Percentiles rank a stretch among this genome's conserved stretches.
Evolutionary conservation across 2,329 filamentous ascomycete genomes (phyloP).

Genomic region (Penicillium capsulatum): DNA sequence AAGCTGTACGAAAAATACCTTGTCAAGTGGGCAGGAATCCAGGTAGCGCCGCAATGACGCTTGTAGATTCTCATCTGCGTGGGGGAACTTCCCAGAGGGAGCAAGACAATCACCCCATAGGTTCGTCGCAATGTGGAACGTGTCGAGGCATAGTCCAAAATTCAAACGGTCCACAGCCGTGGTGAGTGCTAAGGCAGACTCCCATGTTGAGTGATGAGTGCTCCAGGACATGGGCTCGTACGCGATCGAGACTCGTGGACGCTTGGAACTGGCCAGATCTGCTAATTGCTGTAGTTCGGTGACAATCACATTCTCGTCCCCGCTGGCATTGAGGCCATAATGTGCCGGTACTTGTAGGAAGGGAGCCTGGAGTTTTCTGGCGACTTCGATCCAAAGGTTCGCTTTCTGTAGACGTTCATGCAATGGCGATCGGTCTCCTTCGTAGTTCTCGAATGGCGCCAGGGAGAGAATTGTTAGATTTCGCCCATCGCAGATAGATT

Average conservation of each 20-base stretch:
- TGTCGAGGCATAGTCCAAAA: constrained; percentile 39
- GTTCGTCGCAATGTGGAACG: constrained; percentile 32
- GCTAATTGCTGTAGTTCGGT: constrained; percentile 30
- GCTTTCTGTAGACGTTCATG: constrained; percentile 26
- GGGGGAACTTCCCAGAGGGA: constrained; percentile 22
- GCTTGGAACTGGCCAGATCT: constrained; percentile 23
- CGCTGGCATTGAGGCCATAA: constrained; percentile 19
- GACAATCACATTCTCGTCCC: constrained; percentile 27
- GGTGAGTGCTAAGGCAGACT: constrained; percentile 27
- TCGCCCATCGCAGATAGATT: constrained; percentile 15
- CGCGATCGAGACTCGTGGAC: constrained; percentile 28
- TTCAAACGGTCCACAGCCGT: constrained; percentile 30
- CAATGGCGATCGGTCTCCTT: constrained; percentile 29
- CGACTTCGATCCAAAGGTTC: constrained; percentile 30
- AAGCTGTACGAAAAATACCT: constrained; percentile 36
- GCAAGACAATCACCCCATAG: constrained; percentile 32
- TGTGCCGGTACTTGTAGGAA: constrained; percentile 28
- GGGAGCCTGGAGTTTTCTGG: constrained; percentile 31
- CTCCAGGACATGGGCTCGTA: constrained; percentile 38
- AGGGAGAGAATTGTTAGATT: constrained; percentile 27
- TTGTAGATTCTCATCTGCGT: constrained; percentile 16
- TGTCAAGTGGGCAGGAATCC: constrained; percentile 22
- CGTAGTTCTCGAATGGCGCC: constrained; percentile 38
- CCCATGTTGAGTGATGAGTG: constrained; percentile 32
- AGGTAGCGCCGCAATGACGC: constrained; percentile 24